Evolutionary conservation across 164 flowering plant genomes (phyloP).

Genomic region (Vitis amurensis): DNA sequence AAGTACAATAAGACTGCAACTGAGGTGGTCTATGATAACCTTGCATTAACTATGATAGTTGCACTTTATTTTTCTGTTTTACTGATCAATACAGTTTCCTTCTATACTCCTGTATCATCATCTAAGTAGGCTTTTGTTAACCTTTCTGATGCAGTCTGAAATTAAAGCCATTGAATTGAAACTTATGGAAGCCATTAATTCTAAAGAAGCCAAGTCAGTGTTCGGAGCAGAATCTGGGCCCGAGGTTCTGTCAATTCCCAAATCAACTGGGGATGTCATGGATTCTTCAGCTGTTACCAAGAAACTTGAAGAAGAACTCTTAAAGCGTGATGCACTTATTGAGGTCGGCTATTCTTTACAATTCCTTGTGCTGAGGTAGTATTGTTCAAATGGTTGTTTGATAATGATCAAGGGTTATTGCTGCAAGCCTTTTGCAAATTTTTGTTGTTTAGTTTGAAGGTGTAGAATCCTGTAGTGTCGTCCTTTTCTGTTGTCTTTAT

Average conservation of each 20-base stretch:
- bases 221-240: conserved; percentile 41
- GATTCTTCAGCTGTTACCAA: conserved; percentile 71
- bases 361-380: background rate
- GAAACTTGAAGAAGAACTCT: conserved; percentile 94
- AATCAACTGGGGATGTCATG: conserved; percentile 39
- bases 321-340: conserved; percentile 90
- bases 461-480: background rate
- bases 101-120: background rate
- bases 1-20: background rate
- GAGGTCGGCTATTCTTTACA: conserved; percentile 53
- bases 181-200: conserved; percentile 55
- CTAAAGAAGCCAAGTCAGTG: conserved; percentile 41
- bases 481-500: background rate
- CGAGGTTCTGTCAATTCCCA: conserved; percentile 32
- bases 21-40: background rate
- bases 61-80: background rate
- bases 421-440: background rate
- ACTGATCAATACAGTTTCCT: conserved; percentile 1
- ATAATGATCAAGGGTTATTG: too few relatives aligned
- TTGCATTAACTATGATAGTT: background rate
- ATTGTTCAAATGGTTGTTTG: too few relatives aligned
- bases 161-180: conserved; percentile 59
- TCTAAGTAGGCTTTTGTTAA: background rate
- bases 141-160: conserved; percentile 52
- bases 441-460: background rate